These are phyloP conservation scores for Mrakia blollopis DNA, from an alignment of 768 basidiomycete genomes.

Conservation along the genomic window DNA sequence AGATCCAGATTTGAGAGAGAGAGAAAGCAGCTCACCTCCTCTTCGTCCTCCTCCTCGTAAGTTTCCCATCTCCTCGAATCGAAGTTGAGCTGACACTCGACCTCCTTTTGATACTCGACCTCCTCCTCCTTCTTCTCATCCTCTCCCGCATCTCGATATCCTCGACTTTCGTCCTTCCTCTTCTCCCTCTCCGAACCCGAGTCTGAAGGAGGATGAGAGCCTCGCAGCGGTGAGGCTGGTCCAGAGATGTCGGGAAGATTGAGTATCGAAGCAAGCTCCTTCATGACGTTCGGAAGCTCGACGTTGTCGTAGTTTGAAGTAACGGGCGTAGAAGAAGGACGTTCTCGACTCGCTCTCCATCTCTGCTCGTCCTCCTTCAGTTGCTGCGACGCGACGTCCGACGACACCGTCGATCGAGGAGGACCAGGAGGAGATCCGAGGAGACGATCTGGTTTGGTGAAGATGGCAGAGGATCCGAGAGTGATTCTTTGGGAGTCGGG, in stretches of 20 bases:
- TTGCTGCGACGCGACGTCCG: neutral
- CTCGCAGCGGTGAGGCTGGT: neutral
- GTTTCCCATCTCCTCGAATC: too few species aligned
- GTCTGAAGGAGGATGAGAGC: neutral
- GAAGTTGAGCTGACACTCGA: too few species aligned
- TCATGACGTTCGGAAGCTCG: neutral
- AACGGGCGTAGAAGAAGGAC: neutral
- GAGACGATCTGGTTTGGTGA: neutral
- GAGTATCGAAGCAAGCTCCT: neutral
- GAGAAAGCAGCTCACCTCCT: too few species aligned
- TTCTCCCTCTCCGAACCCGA: neutral
- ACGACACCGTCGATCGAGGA: too few species aligned
- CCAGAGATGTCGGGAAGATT: neutral
- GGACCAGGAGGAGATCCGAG: neutral
- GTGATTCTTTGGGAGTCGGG: neutral
- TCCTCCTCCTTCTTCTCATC: too few species aligned
- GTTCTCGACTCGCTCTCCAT: neutral
- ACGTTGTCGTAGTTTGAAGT: neutral
- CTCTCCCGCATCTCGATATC: too few species aligned
- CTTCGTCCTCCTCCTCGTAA: too few species aligned
- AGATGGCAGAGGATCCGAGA: neutral
- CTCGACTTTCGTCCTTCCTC: neutral
- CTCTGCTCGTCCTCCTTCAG: neutral
- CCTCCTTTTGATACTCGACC: too few species aligned
- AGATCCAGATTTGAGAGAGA: too few species aligned